Evolutionary conservation across 2,329 filamentous ascomycete genomes (phyloP).

Genomic region (Claviceps monticola): DNA sequence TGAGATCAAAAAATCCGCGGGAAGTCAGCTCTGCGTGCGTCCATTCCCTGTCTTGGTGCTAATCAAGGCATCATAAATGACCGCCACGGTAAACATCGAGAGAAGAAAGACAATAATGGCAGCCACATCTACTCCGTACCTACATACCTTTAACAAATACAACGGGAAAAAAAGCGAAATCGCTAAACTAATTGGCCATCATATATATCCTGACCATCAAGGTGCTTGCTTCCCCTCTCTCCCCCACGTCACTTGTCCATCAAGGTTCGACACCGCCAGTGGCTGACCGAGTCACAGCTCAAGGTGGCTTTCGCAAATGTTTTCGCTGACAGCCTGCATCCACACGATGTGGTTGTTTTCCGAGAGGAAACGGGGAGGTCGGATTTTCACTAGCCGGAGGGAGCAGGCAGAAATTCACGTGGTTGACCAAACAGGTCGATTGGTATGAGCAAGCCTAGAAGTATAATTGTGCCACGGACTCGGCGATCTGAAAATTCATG

Average conservation of each 20-base stretch:
- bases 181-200: not conserved
- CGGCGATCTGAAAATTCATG: not conserved
- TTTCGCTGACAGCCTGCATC: not conserved
- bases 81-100: no score
- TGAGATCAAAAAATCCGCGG: no score
- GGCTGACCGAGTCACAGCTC: not conserved
- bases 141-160: no score
- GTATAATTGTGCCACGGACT: not conserved
- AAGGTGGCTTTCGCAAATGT: not conserved
- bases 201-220: not conserved
- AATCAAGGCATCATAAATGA: no score
- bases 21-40: no score
- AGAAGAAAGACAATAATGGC: no score
- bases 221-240: not conserved
- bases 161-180: not conserved
- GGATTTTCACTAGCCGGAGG: not conserved
- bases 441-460: not conserved
- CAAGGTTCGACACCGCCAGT: conserved; percentile 4
- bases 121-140: no score
- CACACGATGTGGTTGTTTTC: not conserved
- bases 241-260: conserved; percentile 1
- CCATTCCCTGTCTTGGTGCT: no score
- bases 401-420: not conserved
- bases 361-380: not conserved
- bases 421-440: not conserved